These are phyloP conservation scores for Nidula microcarpa DNA, from an alignment of 768 basidiomycete genomes.

Conservation along the genomic window DNA sequence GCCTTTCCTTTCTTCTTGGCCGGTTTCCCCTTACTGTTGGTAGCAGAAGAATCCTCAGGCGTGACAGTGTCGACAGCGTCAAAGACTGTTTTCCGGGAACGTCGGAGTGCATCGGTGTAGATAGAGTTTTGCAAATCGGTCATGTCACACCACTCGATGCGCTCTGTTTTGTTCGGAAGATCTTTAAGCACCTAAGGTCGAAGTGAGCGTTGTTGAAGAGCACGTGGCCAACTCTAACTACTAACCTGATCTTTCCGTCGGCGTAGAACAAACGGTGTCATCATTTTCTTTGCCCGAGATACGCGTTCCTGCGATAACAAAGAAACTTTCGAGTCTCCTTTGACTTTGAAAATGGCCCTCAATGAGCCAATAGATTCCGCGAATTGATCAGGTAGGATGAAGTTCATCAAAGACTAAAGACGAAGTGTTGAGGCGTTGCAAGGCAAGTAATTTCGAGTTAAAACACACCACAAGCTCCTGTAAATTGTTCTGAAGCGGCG, in stretches of 20 bases:
- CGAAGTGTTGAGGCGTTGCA: constrained; percentile 1
- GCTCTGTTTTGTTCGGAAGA: constrained; percentile 88
- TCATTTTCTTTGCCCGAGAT: constrained; percentile 96
- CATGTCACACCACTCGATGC: constrained; percentile 95
- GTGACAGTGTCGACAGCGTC: constrained; percentile 33
- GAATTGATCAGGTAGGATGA: constrained; percentile 93
- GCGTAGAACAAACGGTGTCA: constrained; percentile 98
- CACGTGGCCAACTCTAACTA: not conserved
- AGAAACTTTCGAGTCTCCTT: constrained; percentile 86
- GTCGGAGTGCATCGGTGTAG: constrained; percentile 81
- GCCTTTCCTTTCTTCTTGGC: constrained; percentile 43
- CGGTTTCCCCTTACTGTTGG: constrained; percentile 21
- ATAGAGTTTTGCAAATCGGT: constrained; percentile 76
- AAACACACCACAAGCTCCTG: constrained; percentile 82
- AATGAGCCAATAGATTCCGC: constrained; percentile 72
- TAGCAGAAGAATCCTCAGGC: constrained; percentile 17
- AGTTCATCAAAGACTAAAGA: constrained; percentile 89
- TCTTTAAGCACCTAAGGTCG: constrained; percentile 77
- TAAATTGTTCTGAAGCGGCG: constrained; percentile 89
- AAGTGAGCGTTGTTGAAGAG: too few relatives aligned
- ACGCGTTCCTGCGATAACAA: constrained; percentile 91
- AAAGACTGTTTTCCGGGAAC: constrained; percentile 78
- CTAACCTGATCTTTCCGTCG: constrained; percentile 89
- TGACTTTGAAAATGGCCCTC: constrained; percentile 95
- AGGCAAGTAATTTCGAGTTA: not conserved